Evolutionary conservation across 2,329 filamentous ascomycete genomes (phyloP), one percentile per base, ranked within the genome.

Genomic region (Nectriaceae sp.): DNA sequence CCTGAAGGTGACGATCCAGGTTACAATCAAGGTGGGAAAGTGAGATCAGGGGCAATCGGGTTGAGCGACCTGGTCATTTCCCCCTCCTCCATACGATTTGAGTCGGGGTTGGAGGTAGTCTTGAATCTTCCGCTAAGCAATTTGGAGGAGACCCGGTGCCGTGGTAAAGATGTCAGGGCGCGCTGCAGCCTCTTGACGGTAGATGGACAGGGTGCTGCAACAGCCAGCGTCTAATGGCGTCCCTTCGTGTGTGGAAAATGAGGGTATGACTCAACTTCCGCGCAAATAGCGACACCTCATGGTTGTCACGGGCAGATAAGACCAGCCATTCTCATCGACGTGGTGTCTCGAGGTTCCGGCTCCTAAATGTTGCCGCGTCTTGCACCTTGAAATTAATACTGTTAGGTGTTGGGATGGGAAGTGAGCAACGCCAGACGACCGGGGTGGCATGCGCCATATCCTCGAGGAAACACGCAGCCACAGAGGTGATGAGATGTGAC

Each of bases 91-190:
- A 29, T 6, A 29, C 24, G 24, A 29, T 6, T 29, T 29, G 24
- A 29, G 24, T 29, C 24, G 13, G 24, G 24, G 13, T 13, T 6
- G 24, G 24, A 13, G 24, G 6, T 13, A 6, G 24, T 6, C 24
- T n/a, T n/a, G n/a, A n/a, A n/a, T n/a, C n/a, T 29, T 29, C 24
- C 24, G 24, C 24, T 29, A 29, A 29, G 24, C 6, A 29, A 29
- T 29, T 29, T 29, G 24, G 24, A 6, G 6, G 47, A 33, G 54
- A 56, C 52, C 55, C 55, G 47, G 46, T 42, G 37, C 53, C 47
- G 40, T 54, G 55, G 55, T 55, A 55, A 55, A 47, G 54, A 39
- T 48, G 41, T 52, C 38, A 40, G 47, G 46, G 54, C 47, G 47
- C 42, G 39, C 52, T 49, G 50, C 54, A 57, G 53, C 53, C 42